These are phyloP conservation scores for Xanthoconium stramineum DNA, from an alignment of 768 basidiomycete species.

Conservation along the genomic window DNA sequence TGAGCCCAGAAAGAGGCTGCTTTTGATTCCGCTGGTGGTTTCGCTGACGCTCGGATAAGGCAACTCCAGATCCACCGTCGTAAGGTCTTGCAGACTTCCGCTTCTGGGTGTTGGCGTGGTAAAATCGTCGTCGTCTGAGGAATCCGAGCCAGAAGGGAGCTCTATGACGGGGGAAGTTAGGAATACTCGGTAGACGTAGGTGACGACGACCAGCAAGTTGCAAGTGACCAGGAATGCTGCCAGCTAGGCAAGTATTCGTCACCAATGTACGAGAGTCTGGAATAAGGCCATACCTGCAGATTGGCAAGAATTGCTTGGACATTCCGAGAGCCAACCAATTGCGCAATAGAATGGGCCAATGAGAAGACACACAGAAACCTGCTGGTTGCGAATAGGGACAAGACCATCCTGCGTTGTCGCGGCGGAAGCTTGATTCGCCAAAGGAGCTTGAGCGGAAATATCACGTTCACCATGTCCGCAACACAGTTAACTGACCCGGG, in stretches of 20 bases:
- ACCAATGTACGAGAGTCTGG: neutral
- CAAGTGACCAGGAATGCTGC: neutral
- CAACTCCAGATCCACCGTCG: constrained; percentile 8
- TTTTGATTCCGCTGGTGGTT: no score
- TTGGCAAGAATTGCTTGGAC: neutral
- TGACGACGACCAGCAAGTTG: constrained; percentile 14
- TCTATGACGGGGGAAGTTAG: neutral
- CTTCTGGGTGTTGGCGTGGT: neutral
- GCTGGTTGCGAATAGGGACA: constrained; percentile 12
- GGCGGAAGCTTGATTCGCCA: constrained; percentile 13
- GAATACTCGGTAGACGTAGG: constrained; percentile 7
- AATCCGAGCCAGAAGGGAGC: neutral
- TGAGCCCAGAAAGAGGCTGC: no score
- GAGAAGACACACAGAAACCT: constrained; percentile 3
- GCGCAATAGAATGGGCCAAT: neutral
- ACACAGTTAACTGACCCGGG: neutral
- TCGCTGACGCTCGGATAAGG: no score
- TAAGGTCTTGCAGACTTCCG: neutral
- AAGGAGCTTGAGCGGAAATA: constrained; percentile 9
- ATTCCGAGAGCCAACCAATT: neutral
- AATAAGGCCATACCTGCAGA: neutral
- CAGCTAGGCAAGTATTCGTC: neutral
- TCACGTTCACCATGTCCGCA: neutral
- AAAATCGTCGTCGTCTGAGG: constrained; percentile 6
- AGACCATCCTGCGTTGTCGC: constrained; percentile 13